These are phyloP conservation scores for Solanum hybrid DNA, from an alignment of 305 asterid genomes.

Conservation along the genomic window DNA sequence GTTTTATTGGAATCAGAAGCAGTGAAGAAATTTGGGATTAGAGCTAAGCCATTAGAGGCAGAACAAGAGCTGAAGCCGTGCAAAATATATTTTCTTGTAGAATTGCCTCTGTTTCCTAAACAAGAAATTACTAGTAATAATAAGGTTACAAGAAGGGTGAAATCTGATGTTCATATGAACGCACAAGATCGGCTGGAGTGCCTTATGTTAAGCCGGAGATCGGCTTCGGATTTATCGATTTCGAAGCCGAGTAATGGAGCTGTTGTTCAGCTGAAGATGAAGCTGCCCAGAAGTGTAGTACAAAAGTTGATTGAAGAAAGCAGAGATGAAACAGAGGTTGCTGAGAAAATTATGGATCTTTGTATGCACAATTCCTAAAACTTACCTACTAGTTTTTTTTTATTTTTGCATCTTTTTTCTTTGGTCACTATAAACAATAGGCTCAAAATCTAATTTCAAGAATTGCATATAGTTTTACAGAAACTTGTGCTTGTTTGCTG, in stretches of 20 bases:
- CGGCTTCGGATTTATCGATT: conserved; percentile 47
- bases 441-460: not conserved
- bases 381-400: not conserved
- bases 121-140: conserved; percentile 1
- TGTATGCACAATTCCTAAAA: conserved; percentile 27
- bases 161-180: conserved; percentile 37
- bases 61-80: conserved; percentile 38
- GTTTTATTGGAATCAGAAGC: conserved; percentile 39
- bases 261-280: conserved; percentile 46
- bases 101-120: conserved; percentile 46
- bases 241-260: conserved; percentile 15
- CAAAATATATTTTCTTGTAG: conserved; percentile 52
- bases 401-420: not conserved
- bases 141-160: conserved; percentile 15
- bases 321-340: conserved; percentile 46
- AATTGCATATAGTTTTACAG: not conserved
- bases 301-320: conserved; percentile 58
- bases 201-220: conserved; percentile 53
- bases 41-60: conserved; percentile 45
- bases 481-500: not conserved
- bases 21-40: conserved; percentile 43
- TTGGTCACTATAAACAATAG: not conserved
- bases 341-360: conserved; percentile 52
- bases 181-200: conserved; percentile 71
- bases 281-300: conserved; percentile 62